These are phyloP conservation scores for Boletus barrowsii DNA, from an alignment of 768 basidiomycete species.

Conservation along the genomic window DNA sequence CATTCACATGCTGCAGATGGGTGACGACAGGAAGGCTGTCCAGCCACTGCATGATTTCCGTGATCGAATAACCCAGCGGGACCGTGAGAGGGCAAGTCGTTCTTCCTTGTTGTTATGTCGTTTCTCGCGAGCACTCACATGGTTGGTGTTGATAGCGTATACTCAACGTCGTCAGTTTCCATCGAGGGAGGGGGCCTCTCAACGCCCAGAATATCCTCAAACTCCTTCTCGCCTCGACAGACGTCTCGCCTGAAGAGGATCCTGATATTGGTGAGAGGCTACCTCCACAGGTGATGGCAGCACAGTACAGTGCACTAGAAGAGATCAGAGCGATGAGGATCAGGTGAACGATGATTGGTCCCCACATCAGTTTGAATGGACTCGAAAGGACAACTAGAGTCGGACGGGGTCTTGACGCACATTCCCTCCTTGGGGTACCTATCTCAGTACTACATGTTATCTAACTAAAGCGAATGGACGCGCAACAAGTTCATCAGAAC, in stretches of 20 bases:
- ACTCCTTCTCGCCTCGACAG: conserved; percentile 20
- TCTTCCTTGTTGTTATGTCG: neutral
- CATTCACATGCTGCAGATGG: conserved; percentile 25
- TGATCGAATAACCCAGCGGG: conserved; percentile 15
- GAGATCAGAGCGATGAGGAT: conserved; percentile 8
- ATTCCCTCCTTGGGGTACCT: no score
- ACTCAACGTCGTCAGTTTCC: conserved; percentile 22
- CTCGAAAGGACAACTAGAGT: neutral
- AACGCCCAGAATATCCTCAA: conserved; percentile 17
- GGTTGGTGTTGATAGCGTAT: conserved; percentile 8
- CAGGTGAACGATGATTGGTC: neutral
- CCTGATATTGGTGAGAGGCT: conserved; percentile 15
- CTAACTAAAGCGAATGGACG: no score
- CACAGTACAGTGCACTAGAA: conserved; percentile 13
- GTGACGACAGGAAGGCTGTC: conserved; percentile 20
- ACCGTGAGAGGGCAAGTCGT: conserved; percentile 12
- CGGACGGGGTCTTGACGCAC: neutral
- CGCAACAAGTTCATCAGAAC: no score
- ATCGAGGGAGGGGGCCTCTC: conserved; percentile 22
- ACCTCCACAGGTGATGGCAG: conserved; percentile 7
- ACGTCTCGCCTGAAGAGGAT: conserved; percentile 18
- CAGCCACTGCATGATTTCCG: conserved; percentile 22
- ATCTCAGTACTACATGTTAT: no score
- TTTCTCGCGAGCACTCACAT: neutral
- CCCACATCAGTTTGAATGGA: neutral